Conservation (phyloP, 257 asterid genomes). For the Solanum commersonii region DNA sequence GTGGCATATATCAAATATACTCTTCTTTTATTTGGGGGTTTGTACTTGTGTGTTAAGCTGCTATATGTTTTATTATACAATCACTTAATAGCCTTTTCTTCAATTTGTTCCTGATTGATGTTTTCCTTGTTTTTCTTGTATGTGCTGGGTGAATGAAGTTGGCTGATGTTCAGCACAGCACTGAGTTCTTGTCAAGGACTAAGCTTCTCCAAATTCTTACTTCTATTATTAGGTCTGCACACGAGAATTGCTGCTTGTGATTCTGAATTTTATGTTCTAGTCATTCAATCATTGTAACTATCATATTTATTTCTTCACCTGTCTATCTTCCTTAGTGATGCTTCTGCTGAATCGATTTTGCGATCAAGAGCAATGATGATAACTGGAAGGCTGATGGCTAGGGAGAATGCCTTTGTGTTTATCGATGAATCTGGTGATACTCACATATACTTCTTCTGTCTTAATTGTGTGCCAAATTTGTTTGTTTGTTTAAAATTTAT, state of each 20-base stretch:
- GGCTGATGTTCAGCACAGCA: conserved; percentile 76
- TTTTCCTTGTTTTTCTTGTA: background rate
- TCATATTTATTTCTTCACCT: background rate
- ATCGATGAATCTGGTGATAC: conserved; percentile 63
- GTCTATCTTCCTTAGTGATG: conserved; percentile 35
- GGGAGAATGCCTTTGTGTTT: conserved; percentile 59
- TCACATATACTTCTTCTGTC: background rate
- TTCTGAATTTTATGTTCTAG: background rate
- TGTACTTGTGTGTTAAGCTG: background rate
- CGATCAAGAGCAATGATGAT: conserved; percentile 92
- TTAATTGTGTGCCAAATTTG: background rate
- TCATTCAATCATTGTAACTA: background rate
- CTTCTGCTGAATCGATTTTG: conserved; percentile 58
- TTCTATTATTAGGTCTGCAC: conserved; percentile 65
- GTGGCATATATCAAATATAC: background rate
- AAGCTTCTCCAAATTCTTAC: conserved; percentile 68
- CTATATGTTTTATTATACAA: background rate
- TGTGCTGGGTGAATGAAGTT: conserved; percentile 43
- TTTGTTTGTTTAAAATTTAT: background rate
- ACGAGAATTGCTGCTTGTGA: background rate
- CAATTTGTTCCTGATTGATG: background rate
- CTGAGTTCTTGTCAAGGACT: conserved; percentile 70
- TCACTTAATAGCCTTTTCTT: background rate
- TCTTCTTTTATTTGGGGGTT: background rate
- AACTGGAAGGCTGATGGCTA: conserved; percentile 85